Evolutionary conservation across 2,329 filamentous ascomycete species (phyloP), one percentile per base, ranked within the genome.

Genomic region (Cladosporium sp.): DNA sequence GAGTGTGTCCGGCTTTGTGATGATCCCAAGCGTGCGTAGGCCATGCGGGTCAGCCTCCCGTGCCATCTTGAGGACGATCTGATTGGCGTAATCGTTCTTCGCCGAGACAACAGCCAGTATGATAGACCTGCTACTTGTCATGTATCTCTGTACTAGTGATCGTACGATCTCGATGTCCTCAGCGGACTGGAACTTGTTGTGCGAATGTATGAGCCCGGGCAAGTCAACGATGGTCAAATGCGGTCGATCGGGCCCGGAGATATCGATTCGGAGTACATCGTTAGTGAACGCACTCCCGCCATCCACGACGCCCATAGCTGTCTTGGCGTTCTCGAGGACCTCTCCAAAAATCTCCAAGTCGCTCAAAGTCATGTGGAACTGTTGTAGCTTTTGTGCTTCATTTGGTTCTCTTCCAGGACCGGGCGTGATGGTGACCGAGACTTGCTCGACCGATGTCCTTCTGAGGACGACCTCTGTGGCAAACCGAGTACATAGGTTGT

Each of bases 41-140:
- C 79, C 77, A 0, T 76, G 68, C 0, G 76, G 75, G 67, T 87
- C 84, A 32, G 85, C 80, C 49, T 76, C 70, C 21, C 78, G 76
- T 2, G 79, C 81, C 16, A 80, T 82, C 13, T 83, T 79, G 0
- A 86, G 76, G 3, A 91, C 82, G 13, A 81, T 77, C 69, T 91
- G 88, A 34, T 87, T 84, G 6, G 84, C 84, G 68, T 82, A 79
- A 48, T 87, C 80, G 14, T 77, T 77, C 67, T 77, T 78, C 0
- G 79, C 79, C 6, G 73, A 76, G 8, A 81, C 70, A 0, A 80
- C 76, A 1, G 73, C 71, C 13, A 72, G 69, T 39, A 72, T 86
- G 63, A 90, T 86, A 1, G 46, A 53, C 18, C 59, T 34, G n/a
- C 30, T 23, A 28, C 34, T 53, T 7, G 28, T 39, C 46, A 62